Evolutionary conservation across 2,329 filamentous ascomycete species (phyloP).

Genomic region (Fusarium nematophilum): DNA sequence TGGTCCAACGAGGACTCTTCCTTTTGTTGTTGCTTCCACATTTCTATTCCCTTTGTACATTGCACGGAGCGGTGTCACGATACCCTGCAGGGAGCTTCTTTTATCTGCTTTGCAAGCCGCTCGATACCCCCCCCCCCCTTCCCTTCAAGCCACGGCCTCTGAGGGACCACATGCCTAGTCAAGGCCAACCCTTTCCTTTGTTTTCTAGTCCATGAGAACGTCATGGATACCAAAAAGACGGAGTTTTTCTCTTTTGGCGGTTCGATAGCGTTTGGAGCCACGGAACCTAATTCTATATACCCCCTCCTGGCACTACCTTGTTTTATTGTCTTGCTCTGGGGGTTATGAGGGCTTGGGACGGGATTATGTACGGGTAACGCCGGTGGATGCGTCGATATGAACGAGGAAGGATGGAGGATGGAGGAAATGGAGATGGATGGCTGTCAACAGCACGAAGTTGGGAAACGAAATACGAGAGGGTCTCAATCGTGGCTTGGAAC

Average conservation of each 20-base stretch:
- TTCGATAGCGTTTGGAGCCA: conserved; percentile 40
- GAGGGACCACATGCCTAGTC: conserved; percentile 41
- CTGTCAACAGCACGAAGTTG: conserved; percentile 6
- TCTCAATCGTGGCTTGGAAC: conserved; percentile 23
- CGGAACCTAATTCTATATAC: conserved; percentile 46
- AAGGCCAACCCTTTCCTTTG: conserved; percentile 37
- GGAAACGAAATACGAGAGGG: conserved; percentile 23
- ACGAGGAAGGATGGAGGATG: conserved; percentile 23
- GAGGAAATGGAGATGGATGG: conserved; percentile 2
- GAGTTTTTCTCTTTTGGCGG: conserved; percentile 37
- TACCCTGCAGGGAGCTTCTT: conserved; percentile 30
- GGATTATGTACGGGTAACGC: conserved; percentile 20
- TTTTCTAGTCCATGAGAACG: conserved; percentile 28
- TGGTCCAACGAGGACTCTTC: conserved; percentile 33
- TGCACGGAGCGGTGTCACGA: conserved; percentile 39
- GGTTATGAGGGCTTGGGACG: conserved; percentile 26
- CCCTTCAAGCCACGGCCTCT: conserved; percentile 38
- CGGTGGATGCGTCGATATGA: conserved; percentile 20
- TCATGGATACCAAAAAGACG: conserved; percentile 37
- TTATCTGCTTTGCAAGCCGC: conserved; percentile 36
- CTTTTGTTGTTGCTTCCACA: conserved; percentile 34
- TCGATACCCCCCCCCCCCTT: conserved; percentile 44
- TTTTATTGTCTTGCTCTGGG: conserved; percentile 32
- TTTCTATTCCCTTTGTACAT: conserved; percentile 33
- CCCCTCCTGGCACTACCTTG: conserved; percentile 41